Evolutionary conservation across 306 rosid species (phyloP).

Genomic region (Cyamopsis tetragonoloba): DNA sequence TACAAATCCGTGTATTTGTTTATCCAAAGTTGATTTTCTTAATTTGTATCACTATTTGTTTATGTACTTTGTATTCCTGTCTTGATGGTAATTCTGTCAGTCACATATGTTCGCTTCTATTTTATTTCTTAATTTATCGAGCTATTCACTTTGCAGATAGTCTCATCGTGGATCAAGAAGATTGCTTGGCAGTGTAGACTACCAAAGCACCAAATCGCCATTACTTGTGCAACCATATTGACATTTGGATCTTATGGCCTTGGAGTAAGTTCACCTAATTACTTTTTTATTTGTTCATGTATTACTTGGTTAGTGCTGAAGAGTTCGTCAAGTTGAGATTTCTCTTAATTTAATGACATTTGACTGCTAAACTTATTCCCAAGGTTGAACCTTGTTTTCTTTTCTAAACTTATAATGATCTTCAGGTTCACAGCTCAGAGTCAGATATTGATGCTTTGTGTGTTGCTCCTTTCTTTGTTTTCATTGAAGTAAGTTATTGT

Average conservation of each 20-base stretch:
- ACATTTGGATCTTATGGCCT: conserved; percentile 55
- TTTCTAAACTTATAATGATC: background rate
- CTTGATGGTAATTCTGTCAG: background rate
- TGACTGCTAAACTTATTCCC: background rate
- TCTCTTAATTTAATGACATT: background rate
- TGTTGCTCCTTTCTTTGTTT: conserved; percentile 44
- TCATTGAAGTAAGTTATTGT: conserved; percentile 34
- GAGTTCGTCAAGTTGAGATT: background rate
- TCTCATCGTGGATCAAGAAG: conserved; percentile 41
- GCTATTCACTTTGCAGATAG: conserved; percentile 25
- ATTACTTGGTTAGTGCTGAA: background rate
- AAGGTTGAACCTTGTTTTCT: background rate
- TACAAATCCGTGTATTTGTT: background rate
- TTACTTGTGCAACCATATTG: conserved; percentile 38
- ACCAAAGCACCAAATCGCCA: conserved; percentile 25
- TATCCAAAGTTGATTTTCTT: background rate
- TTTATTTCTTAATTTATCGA: background rate
- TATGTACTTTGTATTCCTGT: background rate
- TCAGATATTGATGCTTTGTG: conserved; percentile 54
- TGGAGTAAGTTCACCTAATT: conserved; percentile 38
- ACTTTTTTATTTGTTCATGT: background rate
- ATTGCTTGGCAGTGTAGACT: conserved; percentile 31
- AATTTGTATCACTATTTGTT: background rate
- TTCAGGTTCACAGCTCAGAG: conserved; percentile 42
- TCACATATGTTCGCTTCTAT: background rate